Evolutionary conservation across 192 early-diverging fungal genomes (phyloP), one percentile per base, ranked within the genome.

Genomic region (Backusella luteola): DNA sequence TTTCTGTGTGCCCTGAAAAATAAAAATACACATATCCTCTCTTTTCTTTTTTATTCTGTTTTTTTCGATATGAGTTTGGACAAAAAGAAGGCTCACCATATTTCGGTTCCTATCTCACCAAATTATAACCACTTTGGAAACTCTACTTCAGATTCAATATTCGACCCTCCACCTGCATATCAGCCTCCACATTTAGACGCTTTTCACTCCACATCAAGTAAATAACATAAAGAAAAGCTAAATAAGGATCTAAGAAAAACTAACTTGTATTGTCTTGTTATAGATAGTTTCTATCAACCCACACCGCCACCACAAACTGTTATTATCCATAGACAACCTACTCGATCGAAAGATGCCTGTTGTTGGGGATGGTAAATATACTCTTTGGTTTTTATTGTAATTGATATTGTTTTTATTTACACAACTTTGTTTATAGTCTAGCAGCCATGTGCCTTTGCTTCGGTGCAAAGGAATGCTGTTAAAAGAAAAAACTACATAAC

Each of bases 131-230:
- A 66, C 44, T 66, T 66, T 26, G 39, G 66, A 38, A 21, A 44
- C 34, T 75, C 63, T 26, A 49, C 59, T 32, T 66, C 41, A 49
- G 56, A 56, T 6, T 66, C 59, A 11, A 32, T 75, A 67, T 46
- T 44, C 5, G 74, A 75, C 19, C 74, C 74, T 59, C 74, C 74
- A 46, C 74, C 74, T 68, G 74, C 74, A 15, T 75, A 75, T 67
- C 74, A 75, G 34, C 39, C 74, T 66, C 29, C 73, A 19, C 56
- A 63, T 38, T 66, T 67, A 46, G 32, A 46, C 23, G 2, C 41
- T 49, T 3, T 46, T 17, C 26, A 71, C 67, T 39, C 68, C 14
- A 71, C 44, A 71, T 21, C 29, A 44, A 49, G 39, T 46, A 17
- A 42, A 17, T 17, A 32, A 46, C 5, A 49, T 29, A 49, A 49